These are phyloP conservation scores for Skeletonema tropicum DNA, from an alignment of 108 stramenopile species.

Conservation along the genomic window DNA sequence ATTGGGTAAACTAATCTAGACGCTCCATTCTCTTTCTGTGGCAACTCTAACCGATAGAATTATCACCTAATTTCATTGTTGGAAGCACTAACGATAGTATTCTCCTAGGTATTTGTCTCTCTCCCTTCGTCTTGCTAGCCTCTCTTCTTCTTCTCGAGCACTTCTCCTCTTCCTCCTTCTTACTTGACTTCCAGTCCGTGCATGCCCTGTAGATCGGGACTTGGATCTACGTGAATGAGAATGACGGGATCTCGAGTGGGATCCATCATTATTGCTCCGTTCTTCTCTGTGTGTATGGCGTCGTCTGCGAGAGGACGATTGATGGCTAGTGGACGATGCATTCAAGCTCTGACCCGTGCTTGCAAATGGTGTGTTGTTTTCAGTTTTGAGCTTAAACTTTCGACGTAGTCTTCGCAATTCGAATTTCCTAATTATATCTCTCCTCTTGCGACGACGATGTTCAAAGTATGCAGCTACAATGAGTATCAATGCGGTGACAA, in stretches of 20 bases:
- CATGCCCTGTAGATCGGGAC: neutral
- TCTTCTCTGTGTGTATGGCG: neutral
- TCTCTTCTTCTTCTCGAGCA: neutral
- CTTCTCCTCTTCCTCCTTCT: conserved; percentile 1
- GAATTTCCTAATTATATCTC: conserved; percentile 65
- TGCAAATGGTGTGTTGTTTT: neutral
- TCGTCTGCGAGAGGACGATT: neutral
- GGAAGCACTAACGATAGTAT: neutral
- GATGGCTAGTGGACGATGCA: neutral
- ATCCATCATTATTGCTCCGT: neutral
- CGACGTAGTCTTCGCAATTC: conserved; percentile 1
- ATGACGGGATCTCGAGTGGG: conserved; percentile 1
- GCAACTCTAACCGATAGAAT: no score
- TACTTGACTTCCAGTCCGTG: neutral
- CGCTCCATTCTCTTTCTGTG: no score
- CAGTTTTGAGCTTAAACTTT: conserved; percentile 13
- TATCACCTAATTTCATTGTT: no score
- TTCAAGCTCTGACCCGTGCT: neutral
- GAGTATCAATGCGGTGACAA: conserved; percentile 31
- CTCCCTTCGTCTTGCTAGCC: conserved; percentile 1
- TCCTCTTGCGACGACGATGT: conserved; percentile 68
- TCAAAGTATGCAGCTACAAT: conserved; percentile 55
- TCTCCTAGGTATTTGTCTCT: neutral
- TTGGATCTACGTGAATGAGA: neutral
- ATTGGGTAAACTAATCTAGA: no score